Conservation (phyloP, 371 early-diverging fungal genomes). For the Coemansia sp. region DNA sequence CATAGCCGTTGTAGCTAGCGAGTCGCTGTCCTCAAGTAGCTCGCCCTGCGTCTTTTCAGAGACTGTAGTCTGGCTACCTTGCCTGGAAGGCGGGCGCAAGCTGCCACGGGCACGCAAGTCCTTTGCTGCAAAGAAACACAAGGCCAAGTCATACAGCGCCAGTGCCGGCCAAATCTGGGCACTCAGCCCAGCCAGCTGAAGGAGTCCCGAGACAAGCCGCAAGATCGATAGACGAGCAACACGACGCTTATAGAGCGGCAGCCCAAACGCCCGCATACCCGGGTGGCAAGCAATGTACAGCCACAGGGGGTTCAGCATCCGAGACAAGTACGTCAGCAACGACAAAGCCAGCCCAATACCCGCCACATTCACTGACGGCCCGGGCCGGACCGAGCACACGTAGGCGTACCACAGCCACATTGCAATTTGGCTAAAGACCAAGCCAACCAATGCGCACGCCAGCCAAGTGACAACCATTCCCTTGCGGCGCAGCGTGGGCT, state of each 20-base stretch:
- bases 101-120: constrained; percentile 10
- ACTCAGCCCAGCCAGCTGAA: not conserved
- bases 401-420: constrained; percentile 8
- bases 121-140: constrained; percentile 8
- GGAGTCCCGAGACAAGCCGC: constrained; percentile 11
- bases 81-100: constrained; percentile 9
- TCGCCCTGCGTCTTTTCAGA: not conserved
- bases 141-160: constrained; percentile 17
- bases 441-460: constrained; percentile 11
- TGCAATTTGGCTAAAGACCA: constrained; percentile 10
- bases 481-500: constrained; percentile 29
- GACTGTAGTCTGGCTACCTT: not conserved
- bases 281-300: constrained; percentile 27
- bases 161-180: constrained; percentile 3
- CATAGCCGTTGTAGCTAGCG: not conserved
- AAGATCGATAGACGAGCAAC: constrained; percentile 9
- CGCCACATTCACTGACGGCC: not conserved
- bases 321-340: constrained; percentile 14
- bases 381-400: not conserved
- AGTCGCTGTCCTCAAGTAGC: no score
- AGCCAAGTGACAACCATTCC: constrained; percentile 23
- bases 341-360: constrained; percentile 15
- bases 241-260: constrained; percentile 27
- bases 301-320: constrained; percentile 41
- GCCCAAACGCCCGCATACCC: constrained; percentile 26